Evolutionary conservation across 1,284 basidiomycete species (phyloP), one percentile per base, ranked within the genome.

Genomic region (Cryptococcus sp.): DNA sequence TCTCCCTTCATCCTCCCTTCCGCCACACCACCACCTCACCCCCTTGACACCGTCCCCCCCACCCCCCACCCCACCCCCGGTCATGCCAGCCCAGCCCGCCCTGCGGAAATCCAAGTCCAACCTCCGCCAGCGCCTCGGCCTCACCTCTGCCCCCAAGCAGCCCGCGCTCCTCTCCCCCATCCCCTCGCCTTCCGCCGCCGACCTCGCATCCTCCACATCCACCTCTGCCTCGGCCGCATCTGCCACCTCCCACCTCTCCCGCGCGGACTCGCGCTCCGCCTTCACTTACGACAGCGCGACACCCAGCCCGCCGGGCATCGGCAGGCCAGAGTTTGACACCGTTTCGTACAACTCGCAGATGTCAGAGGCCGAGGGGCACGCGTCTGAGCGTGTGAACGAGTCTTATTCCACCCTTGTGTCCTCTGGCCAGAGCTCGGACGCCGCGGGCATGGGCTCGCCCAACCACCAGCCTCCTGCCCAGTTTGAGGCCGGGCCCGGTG

Each of bases 31-130:
- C 11, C 39, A 18, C 18, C 12, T 18, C 12, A 47, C 46, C 40
- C 23, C 15, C 50, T 35, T 36, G 20, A 45, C 52, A 28, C 37
- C 52, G 28, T n/a, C 38, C 36, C 1, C 23, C 16, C 21, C 35
- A 16, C 15, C 13, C 35, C 35, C 7, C 28, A 37, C 37, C 35
- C 18, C 11, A 7, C 21, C 33, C 18, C 9, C 33, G 44, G 40
- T 16, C 38, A 54, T 53, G 46, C 57, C 62, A 3, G 18, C 51
- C 47, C 55, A 59, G n/a, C 67, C 62, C 2, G 57, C 57, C 2
- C 61, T 75, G 3, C 40, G 57, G 49, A 71, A 71, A 50, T 65
- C 68, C 36, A 71, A 72, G 56, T 74, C 71, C 23, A 72, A 70
- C 55, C 60, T 73, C 23, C 66, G 71, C 15, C 68, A 74, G n/a